Conservation (phyloP, 169 alveolate species). For the Eimeria zaria region DNA sequence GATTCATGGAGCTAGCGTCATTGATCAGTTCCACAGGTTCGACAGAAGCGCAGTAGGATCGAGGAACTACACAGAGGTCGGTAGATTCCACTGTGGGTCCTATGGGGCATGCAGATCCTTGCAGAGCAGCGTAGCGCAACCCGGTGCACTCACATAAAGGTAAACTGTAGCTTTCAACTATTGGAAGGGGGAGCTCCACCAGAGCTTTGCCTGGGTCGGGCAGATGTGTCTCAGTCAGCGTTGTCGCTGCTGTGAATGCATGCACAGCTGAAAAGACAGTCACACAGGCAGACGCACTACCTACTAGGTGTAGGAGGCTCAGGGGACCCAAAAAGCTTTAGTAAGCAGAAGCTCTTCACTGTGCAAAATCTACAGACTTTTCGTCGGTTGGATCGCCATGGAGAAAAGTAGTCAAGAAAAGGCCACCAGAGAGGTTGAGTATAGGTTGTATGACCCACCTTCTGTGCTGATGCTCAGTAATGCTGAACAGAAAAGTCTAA, state of each 20-base stretch:
- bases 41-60: slow-evolving; percentile 44
- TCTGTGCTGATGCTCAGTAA: not conserved
- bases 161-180: not conserved
- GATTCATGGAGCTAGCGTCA: not conserved
- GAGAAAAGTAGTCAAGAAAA: not conserved
- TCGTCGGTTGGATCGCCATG: not conserved
- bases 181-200: not conserved
- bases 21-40: slow-evolving; percentile 2
- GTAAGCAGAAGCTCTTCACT: not conserved
- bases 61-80: slow-evolving; percentile 32
- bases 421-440: not conserved
- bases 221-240: not conserved
- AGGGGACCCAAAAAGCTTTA: not conserved
- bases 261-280: not conserved
- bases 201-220: not conserved
- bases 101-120: slow-evolving; percentile 4
- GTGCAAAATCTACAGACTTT: not conserved
- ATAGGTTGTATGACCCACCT: not conserved
- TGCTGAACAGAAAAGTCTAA: not conserved
- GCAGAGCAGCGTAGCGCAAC: not conserved
- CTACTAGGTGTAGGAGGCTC: not conserved
- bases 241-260: not conserved
- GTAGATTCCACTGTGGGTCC: not conserved
- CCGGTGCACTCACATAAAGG: slow-evolving; percentile 52
- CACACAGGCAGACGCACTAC: not conserved